phyloP scores from a whole-genome alignment of 2,329 filamentous ascomycete species.

The Penicillium sp. region DNA sequence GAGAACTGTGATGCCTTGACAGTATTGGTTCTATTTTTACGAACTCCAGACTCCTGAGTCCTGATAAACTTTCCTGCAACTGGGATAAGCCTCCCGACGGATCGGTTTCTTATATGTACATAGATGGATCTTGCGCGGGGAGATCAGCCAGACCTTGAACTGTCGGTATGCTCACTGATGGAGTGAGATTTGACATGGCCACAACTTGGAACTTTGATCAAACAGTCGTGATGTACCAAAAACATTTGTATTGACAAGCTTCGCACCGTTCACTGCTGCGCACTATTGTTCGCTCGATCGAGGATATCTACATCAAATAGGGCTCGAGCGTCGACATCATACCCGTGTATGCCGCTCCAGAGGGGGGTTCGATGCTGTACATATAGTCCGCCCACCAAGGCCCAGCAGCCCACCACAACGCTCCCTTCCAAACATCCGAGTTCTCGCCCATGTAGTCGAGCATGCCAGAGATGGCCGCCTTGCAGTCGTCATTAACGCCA shows the following conservation, averaged over 20 bases:
- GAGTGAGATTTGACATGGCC: background rate
- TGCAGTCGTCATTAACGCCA: conserved; percentile 50
- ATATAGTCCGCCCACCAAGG: conserved; percentile 52
- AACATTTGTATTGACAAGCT: background rate
- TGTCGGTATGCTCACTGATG: background rate
- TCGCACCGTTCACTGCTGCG: background rate
- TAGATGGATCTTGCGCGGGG: background rate
- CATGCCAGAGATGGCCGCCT: conserved; percentile 49
- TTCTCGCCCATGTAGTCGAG: conserved; percentile 49
- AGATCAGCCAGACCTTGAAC: background rate
- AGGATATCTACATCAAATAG: conserved; percentile 14
- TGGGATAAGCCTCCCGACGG: background rate
- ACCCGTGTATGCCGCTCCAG: conserved; percentile 42
- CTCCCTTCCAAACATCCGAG: conserved; percentile 53
- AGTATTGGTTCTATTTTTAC: conserved; percentile 10
- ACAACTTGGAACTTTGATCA: background rate
- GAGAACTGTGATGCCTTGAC: conserved; percentile 1
- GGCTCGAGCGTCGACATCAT: conserved; percentile 28
- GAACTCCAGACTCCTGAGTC: background rate
- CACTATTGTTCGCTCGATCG: background rate
- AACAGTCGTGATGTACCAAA: background rate
- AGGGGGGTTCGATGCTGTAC: conserved; percentile 50
- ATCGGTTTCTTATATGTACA: background rate
- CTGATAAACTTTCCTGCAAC: background rate
- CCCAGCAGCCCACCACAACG: conserved; percentile 55